Evolutionary conservation across 345 rosid genomes (phyloP), one percentile per base, ranked within the genome.

Genomic region (Mangifera indica): DNA sequence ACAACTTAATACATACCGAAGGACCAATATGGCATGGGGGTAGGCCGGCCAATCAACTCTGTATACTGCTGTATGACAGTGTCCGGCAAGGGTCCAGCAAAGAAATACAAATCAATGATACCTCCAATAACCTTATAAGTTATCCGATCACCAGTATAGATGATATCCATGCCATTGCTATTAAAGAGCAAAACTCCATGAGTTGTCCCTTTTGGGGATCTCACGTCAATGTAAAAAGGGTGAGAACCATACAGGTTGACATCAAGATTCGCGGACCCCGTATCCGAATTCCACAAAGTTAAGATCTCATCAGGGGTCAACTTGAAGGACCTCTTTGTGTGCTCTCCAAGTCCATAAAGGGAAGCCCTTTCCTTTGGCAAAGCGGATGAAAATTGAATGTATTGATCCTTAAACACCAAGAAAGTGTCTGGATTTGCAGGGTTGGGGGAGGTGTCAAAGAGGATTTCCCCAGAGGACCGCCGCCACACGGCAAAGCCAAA

Each of bases 241-340:
- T 63, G 67, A 63, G 67, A 63, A 18, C 67, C 67, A 42, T 63
- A 63, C 52, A 63, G 52, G 42, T 63, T 63, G 42, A 63, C n/a
- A 21, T 63, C 67, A 4, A 13, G 29, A 63, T 13, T 42, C 7
- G 34, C n/a, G 0, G 67, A 42, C 3, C 0, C 32, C 9, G 7
- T 0, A 29, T 42, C 67, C 5, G 67, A 49, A 13, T 63, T 63
- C 67, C 67, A 63, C 66, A 62, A n/a, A 62, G 66, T 62, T 40
- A 62, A 22, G 0, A 48, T 40, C 25, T 62, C 25, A 1, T 62
- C 40, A 10, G 51, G 66, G 3, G 49, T 62, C 51, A 62, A n/a
- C 51, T 40, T 62, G 29, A 40, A 62, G 20, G 66, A 62, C 13
- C 20, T 62, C 66, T 40, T 62, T 40, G 49, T 37, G 66, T 62